Evolutionary conservation across 371 early-diverging fungal genomes (phyloP).

Genomic region (Capillidium heterosporum): DNA sequence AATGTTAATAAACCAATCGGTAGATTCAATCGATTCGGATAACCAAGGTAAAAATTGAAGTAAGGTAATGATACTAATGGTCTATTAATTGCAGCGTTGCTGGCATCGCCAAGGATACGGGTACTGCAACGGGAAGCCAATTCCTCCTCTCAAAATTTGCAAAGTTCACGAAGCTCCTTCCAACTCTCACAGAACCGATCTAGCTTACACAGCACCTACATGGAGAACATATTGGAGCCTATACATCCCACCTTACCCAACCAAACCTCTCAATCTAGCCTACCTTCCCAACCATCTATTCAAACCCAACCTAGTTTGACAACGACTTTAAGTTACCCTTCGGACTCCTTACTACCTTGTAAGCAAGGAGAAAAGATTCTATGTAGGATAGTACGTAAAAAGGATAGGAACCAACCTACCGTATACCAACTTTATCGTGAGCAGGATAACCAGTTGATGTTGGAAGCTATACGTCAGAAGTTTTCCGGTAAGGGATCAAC

Average conservation of each 20-base stretch:
- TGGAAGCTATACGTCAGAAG: constrained; percentile 51
- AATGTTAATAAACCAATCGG: too few species aligned
- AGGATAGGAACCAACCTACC: constrained; percentile 27
- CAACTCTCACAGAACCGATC: neutral
- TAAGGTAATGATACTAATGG: too few species aligned
- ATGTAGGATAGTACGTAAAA: constrained; percentile 54
- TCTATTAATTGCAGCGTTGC: too few species aligned
- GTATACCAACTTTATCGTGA: constrained; percentile 53
- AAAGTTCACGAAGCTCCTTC: too few species aligned
- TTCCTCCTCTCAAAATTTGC: too few species aligned
- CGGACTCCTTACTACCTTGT: constrained; percentile 19
- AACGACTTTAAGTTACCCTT: too few species aligned
- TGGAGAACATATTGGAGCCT: neutral
- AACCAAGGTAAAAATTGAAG: too few species aligned
- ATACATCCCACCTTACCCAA: neutral
- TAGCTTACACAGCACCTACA: neutral
- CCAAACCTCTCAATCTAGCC: too few species aligned
- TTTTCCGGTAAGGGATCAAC: constrained; percentile 39
- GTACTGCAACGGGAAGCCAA: too few species aligned
- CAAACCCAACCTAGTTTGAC: neutral
- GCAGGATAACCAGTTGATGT: constrained; percentile 26
- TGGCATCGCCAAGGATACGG: too few species aligned
- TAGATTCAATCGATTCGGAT: too few species aligned
- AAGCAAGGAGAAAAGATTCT: constrained; percentile 49
- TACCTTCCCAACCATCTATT: neutral